These are phyloP conservation scores for Alternaria sp. DNA, from an alignment of 2,329 filamentous ascomycete species.

Conservation along the genomic window DNA sequence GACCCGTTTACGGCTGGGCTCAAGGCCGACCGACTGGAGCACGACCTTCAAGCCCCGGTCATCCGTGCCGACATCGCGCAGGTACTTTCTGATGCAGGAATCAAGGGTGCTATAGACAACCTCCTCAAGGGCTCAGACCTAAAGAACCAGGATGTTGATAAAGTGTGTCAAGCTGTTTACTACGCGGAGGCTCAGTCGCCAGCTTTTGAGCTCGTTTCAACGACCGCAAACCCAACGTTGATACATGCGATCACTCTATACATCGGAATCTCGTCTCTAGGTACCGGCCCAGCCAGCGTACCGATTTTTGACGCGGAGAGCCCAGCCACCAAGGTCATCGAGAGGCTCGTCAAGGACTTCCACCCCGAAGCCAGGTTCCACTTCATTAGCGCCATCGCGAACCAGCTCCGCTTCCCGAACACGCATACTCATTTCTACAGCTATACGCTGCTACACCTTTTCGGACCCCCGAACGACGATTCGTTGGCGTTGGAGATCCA, in stretches of 20 bases:
- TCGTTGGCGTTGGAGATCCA: conserved; percentile 76
- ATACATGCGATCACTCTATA: conserved; percentile 86
- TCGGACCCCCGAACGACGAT: conserved; percentile 66
- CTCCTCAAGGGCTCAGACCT: conserved; percentile 61
- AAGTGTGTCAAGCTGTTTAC: conserved; percentile 76
- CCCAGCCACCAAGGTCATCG: conserved; percentile 73
- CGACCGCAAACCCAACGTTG: conserved; percentile 72
- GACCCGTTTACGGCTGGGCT: conserved; percentile 75
- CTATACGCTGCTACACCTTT: conserved; percentile 82
- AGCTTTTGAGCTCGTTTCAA: conserved; percentile 69
- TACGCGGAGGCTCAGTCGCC: conserved; percentile 64
- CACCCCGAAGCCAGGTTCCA: conserved; percentile 82
- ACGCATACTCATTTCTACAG: conserved; percentile 92
- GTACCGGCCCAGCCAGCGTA: conserved; percentile 63
- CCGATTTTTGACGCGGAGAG: conserved; percentile 69
- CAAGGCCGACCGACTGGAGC: conserved; percentile 78
- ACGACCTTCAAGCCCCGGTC: conserved; percentile 71
- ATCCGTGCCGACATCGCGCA: conserved; percentile 68
- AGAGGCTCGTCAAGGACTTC: conserved; percentile 76
- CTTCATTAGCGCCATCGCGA: conserved; percentile 81
- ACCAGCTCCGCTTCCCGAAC: conserved; percentile 90
- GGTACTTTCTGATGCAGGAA: conserved; percentile 57
- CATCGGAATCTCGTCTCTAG: conserved; percentile 75
- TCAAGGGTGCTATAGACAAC: conserved; percentile 61
- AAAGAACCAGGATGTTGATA: conserved; percentile 75